Evolutionary conservation across 2,329 filamentous ascomycete genomes (phyloP).

Genomic region (Biscogniauxia sp.): DNA sequence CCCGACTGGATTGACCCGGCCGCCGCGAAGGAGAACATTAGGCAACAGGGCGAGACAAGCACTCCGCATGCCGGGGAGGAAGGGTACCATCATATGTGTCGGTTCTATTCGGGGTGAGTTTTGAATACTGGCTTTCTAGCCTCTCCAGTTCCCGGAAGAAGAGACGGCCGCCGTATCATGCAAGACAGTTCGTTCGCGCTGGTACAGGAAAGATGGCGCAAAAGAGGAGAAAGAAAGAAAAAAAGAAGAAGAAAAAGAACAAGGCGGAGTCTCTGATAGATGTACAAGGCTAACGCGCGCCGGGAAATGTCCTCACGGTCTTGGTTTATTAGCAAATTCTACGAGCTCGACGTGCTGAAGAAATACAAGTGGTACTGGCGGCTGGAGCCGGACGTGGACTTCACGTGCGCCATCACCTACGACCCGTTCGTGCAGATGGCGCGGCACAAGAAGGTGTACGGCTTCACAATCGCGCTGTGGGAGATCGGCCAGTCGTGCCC

Average conservation of each 20-base stretch:
- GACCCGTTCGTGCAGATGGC: conserved; percentile 48
- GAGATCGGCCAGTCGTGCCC: conserved; percentile 43
- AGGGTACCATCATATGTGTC: conserved; percentile 43
- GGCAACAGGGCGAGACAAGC: conserved; percentile 31
- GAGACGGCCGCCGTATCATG: background rate
- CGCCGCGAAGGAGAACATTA: conserved; percentile 33
- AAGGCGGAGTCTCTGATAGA: background rate
- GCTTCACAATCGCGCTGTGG: conserved; percentile 43
- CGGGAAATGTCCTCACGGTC: conserved; percentile 6
- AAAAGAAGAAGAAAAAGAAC: too few species aligned
- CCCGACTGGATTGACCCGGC: conserved; percentile 35
- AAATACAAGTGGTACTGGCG: conserved; percentile 49
- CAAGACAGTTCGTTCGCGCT: background rate
- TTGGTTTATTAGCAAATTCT: conserved; percentile 36
- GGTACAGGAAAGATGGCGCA: background rate
- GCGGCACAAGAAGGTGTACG: conserved; percentile 42
- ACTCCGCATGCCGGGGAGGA: conserved; percentile 40
- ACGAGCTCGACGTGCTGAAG: conserved; percentile 39
- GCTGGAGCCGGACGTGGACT: conserved; percentile 44
- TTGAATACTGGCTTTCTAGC: background rate
- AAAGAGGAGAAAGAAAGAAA: background rate
- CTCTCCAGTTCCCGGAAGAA: background rate
- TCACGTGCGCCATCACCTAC: conserved; percentile 46
- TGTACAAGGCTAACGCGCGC: background rate
- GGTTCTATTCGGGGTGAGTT: conserved; percentile 43